Evolutionary conservation across 2,329 filamentous ascomycete species (phyloP), one percentile per base, ranked within the genome.

Genomic region (Dendrostoma leiphaemia): DNA sequence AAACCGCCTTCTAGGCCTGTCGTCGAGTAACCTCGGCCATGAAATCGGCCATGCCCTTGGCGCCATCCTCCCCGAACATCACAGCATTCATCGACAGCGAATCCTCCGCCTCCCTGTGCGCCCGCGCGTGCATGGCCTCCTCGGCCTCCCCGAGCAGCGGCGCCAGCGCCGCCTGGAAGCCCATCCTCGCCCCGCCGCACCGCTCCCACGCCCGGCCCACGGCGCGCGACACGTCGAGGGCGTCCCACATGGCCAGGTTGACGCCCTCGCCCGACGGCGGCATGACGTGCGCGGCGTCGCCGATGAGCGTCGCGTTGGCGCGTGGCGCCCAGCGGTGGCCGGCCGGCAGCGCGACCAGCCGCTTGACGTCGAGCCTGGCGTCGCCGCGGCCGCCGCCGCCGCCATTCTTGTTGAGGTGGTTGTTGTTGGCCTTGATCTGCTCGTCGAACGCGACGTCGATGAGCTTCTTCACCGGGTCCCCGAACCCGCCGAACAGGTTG

Each of bases 211-310:
- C 48, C 21, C 17, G 17, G 48, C 60, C 51, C 35, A 73, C 67
- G 15, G 68, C 67, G 12, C 63, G 41, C 0, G 69, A 71, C 3
- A 83, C 64, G 13, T 75, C 65, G n/a, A 79, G 59, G 0, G 77
- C 69, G 61, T 83, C 80, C 32, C 67, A 63, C 74, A 83, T 76
- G 0, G 74, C 78, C 3, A 74, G 60, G 58, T 83, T 83, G 34
- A 81, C 79, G 1, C 80, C 80, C 46, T 80, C 78, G 3, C 81
- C 80, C 0, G 73, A 74, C 53, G 77, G 75, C 3, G 73, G 74
- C 72, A 80, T 78, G 12, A 82, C 59, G 62, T 83, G 80, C 7
- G 79, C 80, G 1, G 80, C 77, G 59, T 83, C 80, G 3, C 81
- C 81, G 17, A 83, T 63, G 12, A 84, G 64, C 0, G 81, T 79